Conservation (phyloP, 805 yeast genomes). For the Teunomyces stri region DNA sequence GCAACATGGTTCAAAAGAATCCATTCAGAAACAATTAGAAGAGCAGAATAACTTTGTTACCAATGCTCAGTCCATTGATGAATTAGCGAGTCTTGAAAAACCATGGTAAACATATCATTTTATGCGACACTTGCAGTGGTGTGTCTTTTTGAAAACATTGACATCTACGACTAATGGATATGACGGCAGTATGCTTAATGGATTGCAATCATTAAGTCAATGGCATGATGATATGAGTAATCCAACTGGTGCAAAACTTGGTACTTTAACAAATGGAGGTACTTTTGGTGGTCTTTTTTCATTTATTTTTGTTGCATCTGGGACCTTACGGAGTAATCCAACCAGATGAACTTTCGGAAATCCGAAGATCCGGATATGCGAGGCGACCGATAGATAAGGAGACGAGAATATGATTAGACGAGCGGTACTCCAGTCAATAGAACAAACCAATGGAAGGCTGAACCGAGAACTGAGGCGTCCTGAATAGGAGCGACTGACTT, state of each 20-base stretch:
- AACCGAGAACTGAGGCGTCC: no score
- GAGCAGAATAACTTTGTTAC: neutral
- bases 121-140: slow-evolving; percentile 34
- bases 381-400: no score
- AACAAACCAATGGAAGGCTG: no score
- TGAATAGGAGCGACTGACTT: no score
- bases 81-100: slow-evolving; percentile 12
- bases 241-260: slow-evolving; percentile 20
- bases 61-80: slow-evolving; percentile 2
- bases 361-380: no score
- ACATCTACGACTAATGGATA: slow-evolving; percentile 43
- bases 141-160: slow-evolving; percentile 41
- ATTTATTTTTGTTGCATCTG: slow-evolving; percentile 10
- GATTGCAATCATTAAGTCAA: slow-evolving; percentile 43
- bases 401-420: no score
- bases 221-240: slow-evolving; percentile 39
- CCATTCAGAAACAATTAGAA: neutral
- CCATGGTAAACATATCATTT: slow-evolving; percentile 38
- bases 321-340: no score
- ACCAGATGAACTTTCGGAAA: no score
- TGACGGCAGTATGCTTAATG: slow-evolving; percentile 42
- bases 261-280: slow-evolving; percentile 21
- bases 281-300: slow-evolving; percentile 38
- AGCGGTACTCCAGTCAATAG: no score
- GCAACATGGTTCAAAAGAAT: neutral